Evolutionary conservation across 1,284 basidiomycete species (phyloP), one percentile per base, ranked within the genome.

Genomic region (Naganishia sp.): DNA sequence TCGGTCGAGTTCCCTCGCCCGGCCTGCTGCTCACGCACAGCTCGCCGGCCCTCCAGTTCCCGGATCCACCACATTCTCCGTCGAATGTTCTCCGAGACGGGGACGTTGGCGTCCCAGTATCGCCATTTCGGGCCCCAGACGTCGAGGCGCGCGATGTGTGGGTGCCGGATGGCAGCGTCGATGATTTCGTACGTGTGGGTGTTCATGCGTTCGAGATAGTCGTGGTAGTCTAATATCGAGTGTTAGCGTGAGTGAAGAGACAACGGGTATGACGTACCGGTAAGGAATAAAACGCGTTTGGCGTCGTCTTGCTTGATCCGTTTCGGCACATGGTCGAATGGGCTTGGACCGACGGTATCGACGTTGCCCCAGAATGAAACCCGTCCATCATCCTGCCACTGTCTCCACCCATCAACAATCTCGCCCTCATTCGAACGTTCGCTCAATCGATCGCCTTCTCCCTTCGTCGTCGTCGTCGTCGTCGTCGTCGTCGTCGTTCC

Each of bases 51-150:
- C 63, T 75, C 75, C 39, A 75, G 54, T 51, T 74, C 72, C 2
- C 69, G 57, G 45, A 75, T 60, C 23, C 76, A 64, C 70, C 51
- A 74, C 70, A 55, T 65, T 13, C 77, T 65, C 21, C 75, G 72
- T 41, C 72, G 68, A n/a, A 79, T 57, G 54, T 80, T 80, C 43
- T 70, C 71, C 7, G 75, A 76, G 5, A 80, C 66, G 1, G 77
- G 70, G 9, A 77, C 65, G 3, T 68, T 65, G 15, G 66, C 62
- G 65, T 80, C 73, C 71, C 77, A 80, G 23, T 74, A 76, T 45
- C 70, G 70, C 79, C 79, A 80, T 1, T 74, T 73, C 13, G 79
- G 79, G 13, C 79, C 79, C 78, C 78, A 80, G 32, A 80, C 77
- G 56, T 78, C 77, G 21, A 76, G 73, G 17, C 71, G 71, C n/a